Evolutionary conservation across 225 moss, liverwort and hornwort genomes (phyloP).

Genomic region (Anthoceros angustus): DNA sequence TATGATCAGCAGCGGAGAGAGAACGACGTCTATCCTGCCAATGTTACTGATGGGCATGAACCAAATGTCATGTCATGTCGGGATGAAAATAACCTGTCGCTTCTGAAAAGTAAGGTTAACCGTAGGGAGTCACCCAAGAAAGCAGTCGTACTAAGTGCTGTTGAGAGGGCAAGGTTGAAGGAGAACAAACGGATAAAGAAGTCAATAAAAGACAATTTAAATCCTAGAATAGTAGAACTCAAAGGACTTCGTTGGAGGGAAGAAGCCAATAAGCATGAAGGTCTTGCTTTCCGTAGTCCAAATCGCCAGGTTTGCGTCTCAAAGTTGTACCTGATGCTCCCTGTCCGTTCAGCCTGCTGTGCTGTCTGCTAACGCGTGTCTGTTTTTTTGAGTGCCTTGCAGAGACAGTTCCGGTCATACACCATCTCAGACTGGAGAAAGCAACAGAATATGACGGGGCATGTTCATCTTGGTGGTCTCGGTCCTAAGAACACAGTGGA

Average conservation of each 20-base stretch:
- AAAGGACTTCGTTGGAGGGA: conserved; percentile 10
- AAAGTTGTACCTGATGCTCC: background rate
- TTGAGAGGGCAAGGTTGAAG: conserved; percentile 55
- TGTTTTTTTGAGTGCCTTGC: conserved; percentile 8
- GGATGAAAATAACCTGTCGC: conserved; percentile 6
- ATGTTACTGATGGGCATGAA: background rate
- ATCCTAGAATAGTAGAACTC: conserved; percentile 6
- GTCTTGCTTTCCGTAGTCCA: conserved; percentile 63
- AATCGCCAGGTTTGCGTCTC: conserved; percentile 41
- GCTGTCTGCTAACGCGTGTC: background rate
- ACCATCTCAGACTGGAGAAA: conserved; percentile 68
- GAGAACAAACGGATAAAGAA: conserved; percentile 19
- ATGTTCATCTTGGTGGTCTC: conserved; percentile 64
- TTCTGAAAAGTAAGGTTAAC: conserved; percentile 13
- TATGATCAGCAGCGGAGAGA: background rate
- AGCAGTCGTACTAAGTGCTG: conserved; percentile 24
- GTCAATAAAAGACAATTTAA: conserved; percentile 10
- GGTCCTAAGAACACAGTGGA: conserved; percentile 38
- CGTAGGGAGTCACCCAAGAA: conserved; percentile 10
- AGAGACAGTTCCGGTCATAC: conserved; percentile 67
- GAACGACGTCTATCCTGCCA: background rate
- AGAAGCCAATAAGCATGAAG: conserved; percentile 25
- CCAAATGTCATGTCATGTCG: background rate
- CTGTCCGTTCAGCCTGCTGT: background rate
- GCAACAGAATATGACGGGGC: conserved; percentile 43